Evolutionary conservation across 2,329 filamentous ascomycete genomes (phyloP).

Genomic region (Talaromyces pinophilus): DNA sequence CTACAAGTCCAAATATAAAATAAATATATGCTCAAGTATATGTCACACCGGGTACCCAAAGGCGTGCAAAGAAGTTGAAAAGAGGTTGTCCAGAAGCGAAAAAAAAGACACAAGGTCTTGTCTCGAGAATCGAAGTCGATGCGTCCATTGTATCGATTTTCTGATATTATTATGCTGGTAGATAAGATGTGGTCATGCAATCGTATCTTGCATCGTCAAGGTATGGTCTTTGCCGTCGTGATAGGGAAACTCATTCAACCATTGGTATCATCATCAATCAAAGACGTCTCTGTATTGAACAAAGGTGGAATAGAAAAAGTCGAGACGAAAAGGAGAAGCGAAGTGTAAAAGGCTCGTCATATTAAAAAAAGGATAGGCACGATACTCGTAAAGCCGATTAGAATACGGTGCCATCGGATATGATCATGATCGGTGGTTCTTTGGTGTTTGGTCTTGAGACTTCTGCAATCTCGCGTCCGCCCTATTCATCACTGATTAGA

Average conservation of each 20-base stretch:
- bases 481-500: conserved; percentile 50
- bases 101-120: neutral
- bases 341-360: neutral
- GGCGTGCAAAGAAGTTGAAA: neutral
- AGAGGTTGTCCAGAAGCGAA: neutral
- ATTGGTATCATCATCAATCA: conserved; percentile 19
- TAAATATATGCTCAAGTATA: conserved; percentile 8
- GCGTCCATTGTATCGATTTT: conserved; percentile 10
- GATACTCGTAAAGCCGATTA: conserved; percentile 45
- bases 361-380: neutral
- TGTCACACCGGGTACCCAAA: conserved; percentile 1
- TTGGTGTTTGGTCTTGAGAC: conserved; percentile 94
- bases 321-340: neutral
- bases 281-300: neutral
- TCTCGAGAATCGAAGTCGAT: conserved; percentile 1
- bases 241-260: conserved; percentile 13
- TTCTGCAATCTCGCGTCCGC: conserved; percentile 92
- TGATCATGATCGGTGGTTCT: conserved; percentile 92
- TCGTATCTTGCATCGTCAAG: conserved; percentile 1
- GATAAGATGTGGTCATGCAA: conserved; percentile 17
- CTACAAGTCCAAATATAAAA: neutral
- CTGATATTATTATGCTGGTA: conserved; percentile 6
- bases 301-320: neutral
- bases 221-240: conserved; percentile 12
- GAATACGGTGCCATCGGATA: conserved; percentile 95